These are phyloP conservation scores for Leccinum aurantiacum DNA, from an alignment of 768 basidiomycete genomes.

Conservation along the genomic window DNA sequence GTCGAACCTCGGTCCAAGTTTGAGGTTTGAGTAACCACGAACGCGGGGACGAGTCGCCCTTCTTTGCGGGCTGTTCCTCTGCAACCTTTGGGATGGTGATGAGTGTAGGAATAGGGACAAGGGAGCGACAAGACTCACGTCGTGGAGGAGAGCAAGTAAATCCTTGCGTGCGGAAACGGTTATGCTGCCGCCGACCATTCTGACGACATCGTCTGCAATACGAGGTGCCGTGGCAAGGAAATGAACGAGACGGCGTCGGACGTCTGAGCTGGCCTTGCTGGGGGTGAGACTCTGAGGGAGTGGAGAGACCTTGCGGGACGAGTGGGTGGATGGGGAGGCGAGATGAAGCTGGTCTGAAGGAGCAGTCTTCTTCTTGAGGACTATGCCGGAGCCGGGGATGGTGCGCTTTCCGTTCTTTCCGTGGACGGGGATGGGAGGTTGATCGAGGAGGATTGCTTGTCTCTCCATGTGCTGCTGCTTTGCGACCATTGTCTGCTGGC, in stretches of 20 bases:
- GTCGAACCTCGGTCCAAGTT: conserved; percentile 70
- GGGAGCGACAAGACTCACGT: conserved; percentile 37
- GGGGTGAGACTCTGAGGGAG: conserved; percentile 22
- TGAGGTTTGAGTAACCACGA: conserved; percentile 54
- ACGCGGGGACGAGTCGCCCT: conserved; percentile 38
- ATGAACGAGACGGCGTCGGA: conserved; percentile 46
- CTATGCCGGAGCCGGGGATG: conserved; percentile 29
- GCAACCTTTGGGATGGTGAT: conserved; percentile 43
- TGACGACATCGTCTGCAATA: conserved; percentile 37
- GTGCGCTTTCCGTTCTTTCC: conserved; percentile 48
- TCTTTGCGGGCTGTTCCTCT: conserved; percentile 41
- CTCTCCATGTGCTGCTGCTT: conserved; percentile 52
- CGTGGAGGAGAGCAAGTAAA: conserved; percentile 47
- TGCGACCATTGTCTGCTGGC: conserved; percentile 44
- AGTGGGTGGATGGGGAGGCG: conserved; percentile 28
- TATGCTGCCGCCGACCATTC: conserved; percentile 46
- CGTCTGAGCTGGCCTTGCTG: conserved; percentile 19
- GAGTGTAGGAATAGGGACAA: not conserved
- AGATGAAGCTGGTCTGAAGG: conserved; percentile 32
- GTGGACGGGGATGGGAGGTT: conserved; percentile 31
- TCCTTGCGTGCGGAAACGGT: conserved; percentile 39
- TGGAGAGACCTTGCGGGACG: conserved; percentile 34
- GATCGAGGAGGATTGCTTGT: conserved; percentile 43
- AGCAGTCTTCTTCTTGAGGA: conserved; percentile 27
- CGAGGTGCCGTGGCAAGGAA: conserved; percentile 53